These are phyloP conservation scores for Protomyces lactucae-debilis DNA, from an alignment of 1,139 yeast species.

Conservation along the genomic window DNA sequence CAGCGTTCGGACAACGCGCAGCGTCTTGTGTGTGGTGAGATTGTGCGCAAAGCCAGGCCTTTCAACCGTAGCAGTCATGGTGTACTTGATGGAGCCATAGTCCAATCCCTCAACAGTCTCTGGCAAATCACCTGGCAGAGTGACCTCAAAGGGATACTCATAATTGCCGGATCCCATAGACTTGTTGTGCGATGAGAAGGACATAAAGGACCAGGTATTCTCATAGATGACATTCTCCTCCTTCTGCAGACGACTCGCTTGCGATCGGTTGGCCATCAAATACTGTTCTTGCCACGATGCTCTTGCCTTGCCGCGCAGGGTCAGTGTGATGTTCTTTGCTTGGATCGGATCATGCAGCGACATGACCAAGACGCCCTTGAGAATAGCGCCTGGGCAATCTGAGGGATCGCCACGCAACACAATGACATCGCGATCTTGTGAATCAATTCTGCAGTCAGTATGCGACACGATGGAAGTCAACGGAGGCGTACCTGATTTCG, in stretches of 20 bases:
- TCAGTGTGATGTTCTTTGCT: slow-evolving; percentile 57
- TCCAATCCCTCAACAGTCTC: slow-evolving; percentile 91
- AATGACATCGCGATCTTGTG: slow-evolving; percentile 72
- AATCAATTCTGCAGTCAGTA: slow-evolving; percentile 58
- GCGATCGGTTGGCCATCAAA: slow-evolving; percentile 12
- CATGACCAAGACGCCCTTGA: slow-evolving; percentile 73
- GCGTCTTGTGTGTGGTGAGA: slow-evolving; percentile 61
- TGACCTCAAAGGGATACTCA: slow-evolving; percentile 81
- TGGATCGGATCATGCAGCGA: slow-evolving; percentile 71
- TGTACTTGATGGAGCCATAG: slow-evolving; percentile 74
- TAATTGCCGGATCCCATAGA: slow-evolving; percentile 58
- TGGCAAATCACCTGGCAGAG: slow-evolving; percentile 76
- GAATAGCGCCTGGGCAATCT: slow-evolving; percentile 70
- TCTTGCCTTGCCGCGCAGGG: slow-evolving; percentile 60
- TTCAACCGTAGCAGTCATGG: slow-evolving; percentile 73
- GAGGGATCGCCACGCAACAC: slow-evolving; percentile 71
- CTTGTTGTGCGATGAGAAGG: slow-evolving; percentile 40
- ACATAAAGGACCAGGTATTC: slow-evolving; percentile 68
- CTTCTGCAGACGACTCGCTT: slow-evolving; percentile 36
- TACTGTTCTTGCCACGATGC: slow-evolving; percentile 40
- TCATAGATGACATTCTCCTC: slow-evolving; percentile 67
- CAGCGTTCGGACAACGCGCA: slow-evolving; percentile 81
- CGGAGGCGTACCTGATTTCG: slow-evolving; percentile 35
- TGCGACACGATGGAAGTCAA: slow-evolving; percentile 12
- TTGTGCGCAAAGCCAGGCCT: slow-evolving; percentile 70